Conservation (phyloP, 2,329 filamentous ascomycete species). For the Cordyceps pruinosa region DNA sequence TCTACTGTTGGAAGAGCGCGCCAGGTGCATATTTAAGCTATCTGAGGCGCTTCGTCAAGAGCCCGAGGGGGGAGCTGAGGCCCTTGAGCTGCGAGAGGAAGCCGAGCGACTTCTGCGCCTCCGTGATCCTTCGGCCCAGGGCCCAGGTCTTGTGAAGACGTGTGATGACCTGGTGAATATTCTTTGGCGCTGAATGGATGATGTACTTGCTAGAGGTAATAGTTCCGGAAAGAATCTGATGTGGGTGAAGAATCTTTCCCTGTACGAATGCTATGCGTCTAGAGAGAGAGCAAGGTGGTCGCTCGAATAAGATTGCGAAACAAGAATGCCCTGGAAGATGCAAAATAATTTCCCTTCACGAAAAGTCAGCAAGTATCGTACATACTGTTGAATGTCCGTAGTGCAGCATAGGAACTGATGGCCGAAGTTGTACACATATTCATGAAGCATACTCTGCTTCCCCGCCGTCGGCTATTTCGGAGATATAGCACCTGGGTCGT, state of each 20-base stretch:
- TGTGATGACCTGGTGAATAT: not conserved
- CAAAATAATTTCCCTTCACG: no score
- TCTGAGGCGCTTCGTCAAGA: constrained; percentile 11
- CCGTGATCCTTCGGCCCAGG: not conserved
- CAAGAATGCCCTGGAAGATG: no score
- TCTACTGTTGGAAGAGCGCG: constrained; percentile 11
- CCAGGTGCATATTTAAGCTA: constrained; percentile 12
- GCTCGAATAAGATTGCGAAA: no score
- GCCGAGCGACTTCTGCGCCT: not conserved
- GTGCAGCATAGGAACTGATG: no score
- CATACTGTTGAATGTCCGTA: no score
- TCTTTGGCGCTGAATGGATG: not conserved
- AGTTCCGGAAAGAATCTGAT: no score
- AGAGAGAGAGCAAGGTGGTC: no score
- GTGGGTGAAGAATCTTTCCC: no score
- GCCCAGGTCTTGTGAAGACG: not conserved
- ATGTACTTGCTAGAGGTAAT: not conserved
- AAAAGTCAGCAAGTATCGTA: no score
- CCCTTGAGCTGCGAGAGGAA: not conserved
- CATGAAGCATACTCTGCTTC: no score
- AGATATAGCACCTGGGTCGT: not conserved
- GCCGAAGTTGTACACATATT: no score
- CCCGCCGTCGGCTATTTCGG: not conserved
- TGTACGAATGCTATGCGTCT: no score
- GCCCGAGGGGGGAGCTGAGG: not conserved